phyloP scores from a whole-genome alignment of 1,284 basidiomycete genomes.

The Trametes hirsuta region DNA sequence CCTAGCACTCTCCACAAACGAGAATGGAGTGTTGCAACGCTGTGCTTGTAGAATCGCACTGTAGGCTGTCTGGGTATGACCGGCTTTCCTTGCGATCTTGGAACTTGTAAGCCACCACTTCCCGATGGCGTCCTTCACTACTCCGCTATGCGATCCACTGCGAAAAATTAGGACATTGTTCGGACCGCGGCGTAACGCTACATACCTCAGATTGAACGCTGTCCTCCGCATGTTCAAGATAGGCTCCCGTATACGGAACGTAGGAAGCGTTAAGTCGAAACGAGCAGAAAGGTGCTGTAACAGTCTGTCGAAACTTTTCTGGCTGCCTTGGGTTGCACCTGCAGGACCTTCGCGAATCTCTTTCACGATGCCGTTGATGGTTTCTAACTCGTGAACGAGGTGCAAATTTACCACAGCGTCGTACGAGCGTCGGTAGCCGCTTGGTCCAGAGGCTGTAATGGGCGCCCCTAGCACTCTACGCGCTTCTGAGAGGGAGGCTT shows the following conservation, averaged over 20 bases:
- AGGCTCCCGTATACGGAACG: conserved; percentile 91
- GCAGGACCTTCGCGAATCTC: conserved; percentile 20
- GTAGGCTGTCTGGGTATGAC: conserved; percentile 96
- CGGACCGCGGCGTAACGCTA: conserved; percentile 1
- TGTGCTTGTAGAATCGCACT: conserved; percentile 93
- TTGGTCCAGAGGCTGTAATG: conserved; percentile 79
- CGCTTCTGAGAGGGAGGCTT: conserved; percentile 63
- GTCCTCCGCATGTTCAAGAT: conserved; percentile 90
- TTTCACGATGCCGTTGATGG: conserved; percentile 60
- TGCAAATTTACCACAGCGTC: conserved; percentile 89
- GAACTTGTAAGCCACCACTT: conserved; percentile 91
- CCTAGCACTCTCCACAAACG: conserved; percentile 93
- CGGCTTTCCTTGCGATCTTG: conserved; percentile 94
- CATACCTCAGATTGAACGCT: conserved; percentile 76
- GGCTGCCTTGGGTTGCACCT: background rate
- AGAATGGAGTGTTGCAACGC: conserved; percentile 75
- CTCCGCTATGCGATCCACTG: conserved; percentile 18
- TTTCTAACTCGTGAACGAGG: conserved; percentile 85
- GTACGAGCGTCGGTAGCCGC: conserved; percentile 87
- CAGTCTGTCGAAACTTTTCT: conserved; percentile 35
- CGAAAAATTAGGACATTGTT: background rate
- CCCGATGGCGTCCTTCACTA: conserved; percentile 67
- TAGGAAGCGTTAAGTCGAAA: conserved; percentile 82
- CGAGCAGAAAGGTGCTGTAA: conserved; percentile 60
- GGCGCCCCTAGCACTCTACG: conserved; percentile 81